A percentile compares a stretch with the other conserved stretches of the same genome.
phyloP scores from a whole-genome alignment of 352 stramenopile genomes.

The Globisporangium lucens region DNA sequence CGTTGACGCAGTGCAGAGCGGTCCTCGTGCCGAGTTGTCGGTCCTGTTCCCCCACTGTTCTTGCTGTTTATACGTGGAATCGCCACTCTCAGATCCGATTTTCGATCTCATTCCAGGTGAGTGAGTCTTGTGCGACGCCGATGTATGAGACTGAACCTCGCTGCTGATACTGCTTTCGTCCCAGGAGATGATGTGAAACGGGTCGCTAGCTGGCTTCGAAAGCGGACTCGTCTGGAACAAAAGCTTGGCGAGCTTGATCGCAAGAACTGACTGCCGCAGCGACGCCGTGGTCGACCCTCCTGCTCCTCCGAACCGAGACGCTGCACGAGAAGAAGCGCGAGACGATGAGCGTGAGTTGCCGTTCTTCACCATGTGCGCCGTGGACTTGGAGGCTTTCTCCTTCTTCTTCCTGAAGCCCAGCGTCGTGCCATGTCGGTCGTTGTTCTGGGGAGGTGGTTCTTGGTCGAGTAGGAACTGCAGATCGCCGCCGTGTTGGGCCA shows the following conservation, averaged over 20 bases:
- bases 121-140: background rate
- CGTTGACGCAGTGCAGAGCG: slow-evolving; percentile 13
- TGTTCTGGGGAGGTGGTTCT: slow-evolving; percentile 1
- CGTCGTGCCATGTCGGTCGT: slow-evolving; percentile 7
- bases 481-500: slow-evolving; percentile 1
- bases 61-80: background rate
- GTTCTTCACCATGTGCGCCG: slow-evolving; percentile 14
- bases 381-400: slow-evolving; percentile 14
- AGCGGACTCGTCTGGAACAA: slow-evolving; percentile 14
- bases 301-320: slow-evolving; percentile 31
- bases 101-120: background rate
- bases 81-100: background rate
- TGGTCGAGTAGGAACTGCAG: slow-evolving; percentile 11
- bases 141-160: slow-evolving; percentile 1
- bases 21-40: slow-evolving; percentile 1
- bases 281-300: slow-evolving; percentile 18
- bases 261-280: slow-evolving; percentile 21
- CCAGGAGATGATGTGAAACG: slow-evolving; percentile 18
- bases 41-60: background rate
- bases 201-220: slow-evolving; percentile 1
- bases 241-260: slow-evolving; percentile 33
- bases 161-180: slow-evolving; percentile 4
- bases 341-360: slow-evolving; percentile 21
- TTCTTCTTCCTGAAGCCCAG: slow-evolving; percentile 10
- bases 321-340: slow-evolving; percentile 29